Evolutionary conservation across 257 asterid genomes (phyloP).

Genomic region (Anisodus tanguticus): DNA sequence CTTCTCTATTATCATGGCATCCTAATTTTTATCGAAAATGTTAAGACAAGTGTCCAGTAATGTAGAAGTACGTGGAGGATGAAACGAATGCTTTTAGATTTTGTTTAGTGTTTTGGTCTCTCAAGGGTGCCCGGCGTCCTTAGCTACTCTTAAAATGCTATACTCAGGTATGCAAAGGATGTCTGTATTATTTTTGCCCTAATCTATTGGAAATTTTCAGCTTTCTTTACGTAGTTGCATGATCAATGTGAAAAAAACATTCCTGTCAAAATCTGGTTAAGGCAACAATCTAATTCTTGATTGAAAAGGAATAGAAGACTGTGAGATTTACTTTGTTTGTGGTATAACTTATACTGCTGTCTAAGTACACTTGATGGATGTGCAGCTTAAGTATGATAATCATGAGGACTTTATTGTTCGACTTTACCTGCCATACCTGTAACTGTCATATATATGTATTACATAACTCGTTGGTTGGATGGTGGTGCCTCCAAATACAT

Average conservation of each 20-base stretch:
- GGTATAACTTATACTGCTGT: slow-evolving; percentile 3
- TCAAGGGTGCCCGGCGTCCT: background rate
- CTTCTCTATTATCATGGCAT: slow-evolving; percentile 1
- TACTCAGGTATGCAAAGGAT: background rate
- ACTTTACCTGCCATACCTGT: background rate
- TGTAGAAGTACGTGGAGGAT: background rate
- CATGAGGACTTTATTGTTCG: background rate
- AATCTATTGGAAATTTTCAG: background rate
- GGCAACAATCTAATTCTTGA: background rate
- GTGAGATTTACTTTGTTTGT: slow-evolving; percentile 4
- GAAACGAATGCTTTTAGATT: background rate
- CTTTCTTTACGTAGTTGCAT: background rate
- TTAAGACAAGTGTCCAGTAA: background rate
- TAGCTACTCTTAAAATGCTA: background rate
- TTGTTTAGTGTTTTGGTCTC: background rate
- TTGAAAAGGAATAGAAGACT: slow-evolving; percentile 14
- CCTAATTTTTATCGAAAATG: background rate
- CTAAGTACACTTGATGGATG: background rate
- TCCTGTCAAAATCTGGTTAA: slow-evolving; percentile 6
- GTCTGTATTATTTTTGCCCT: background rate
- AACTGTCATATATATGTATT: background rate
- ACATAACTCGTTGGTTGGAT: too few relatives aligned
- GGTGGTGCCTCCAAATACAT: background rate
- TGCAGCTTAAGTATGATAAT: background rate
- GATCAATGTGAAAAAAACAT: background rate